phyloP scores from a whole-genome alignment of 169 alveolate genomes.

The Babesia bigemina region DNA sequence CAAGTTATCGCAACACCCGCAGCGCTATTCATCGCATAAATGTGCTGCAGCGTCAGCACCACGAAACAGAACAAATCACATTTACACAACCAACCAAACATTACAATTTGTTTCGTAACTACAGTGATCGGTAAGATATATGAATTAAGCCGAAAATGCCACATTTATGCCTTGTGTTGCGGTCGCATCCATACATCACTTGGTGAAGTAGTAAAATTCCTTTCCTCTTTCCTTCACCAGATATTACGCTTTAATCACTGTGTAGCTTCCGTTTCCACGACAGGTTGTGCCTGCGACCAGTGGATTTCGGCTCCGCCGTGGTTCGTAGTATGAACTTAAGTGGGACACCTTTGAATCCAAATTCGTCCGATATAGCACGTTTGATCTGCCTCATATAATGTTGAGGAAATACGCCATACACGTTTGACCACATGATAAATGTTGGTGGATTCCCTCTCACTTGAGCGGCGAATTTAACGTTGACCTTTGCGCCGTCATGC shows the following conservation, averaged over 20 bases:
- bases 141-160: no score
- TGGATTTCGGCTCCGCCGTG: conserved; percentile 71
- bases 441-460: conserved; percentile 78
- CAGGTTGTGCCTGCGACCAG: conserved; percentile 50
- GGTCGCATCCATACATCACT: no score
- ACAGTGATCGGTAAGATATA: no score
- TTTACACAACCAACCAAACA: no score
- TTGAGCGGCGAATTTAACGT: conserved; percentile 75
- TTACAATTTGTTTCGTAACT: no score
- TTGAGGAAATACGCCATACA: conserved; percentile 74
- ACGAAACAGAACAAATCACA: no score
- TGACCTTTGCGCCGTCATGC: conserved; percentile 79
- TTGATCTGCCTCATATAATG: conserved; percentile 76
- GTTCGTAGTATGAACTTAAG: conserved; percentile 73
- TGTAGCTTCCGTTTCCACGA: conserved; percentile 68
- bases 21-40: no score
- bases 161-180: no score
- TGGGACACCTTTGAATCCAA: conserved; percentile 57
- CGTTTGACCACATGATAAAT: conserved; percentile 80
- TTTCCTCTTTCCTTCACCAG: no score
- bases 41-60: no score
- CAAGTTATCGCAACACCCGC: no score
- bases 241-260: not conserved
- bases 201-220: no score
- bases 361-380: conserved; percentile 74